phyloP scores from a whole-genome alignment of 352 stramenopile species.

The Blastocystis sp. region DNA sequence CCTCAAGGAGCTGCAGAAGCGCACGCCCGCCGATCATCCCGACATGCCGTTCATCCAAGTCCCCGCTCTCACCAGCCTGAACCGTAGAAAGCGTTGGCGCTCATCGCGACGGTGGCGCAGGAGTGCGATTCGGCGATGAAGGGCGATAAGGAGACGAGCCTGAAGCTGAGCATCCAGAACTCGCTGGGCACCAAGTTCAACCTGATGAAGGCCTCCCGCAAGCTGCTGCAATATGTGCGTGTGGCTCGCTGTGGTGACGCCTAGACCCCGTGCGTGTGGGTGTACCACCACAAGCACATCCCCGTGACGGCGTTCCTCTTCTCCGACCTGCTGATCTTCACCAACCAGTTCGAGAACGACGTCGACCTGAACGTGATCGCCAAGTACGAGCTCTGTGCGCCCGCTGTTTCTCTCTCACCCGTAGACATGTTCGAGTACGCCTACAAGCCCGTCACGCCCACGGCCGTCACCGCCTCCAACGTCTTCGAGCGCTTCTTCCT shows the following conservation, averaged over 20 bases:
- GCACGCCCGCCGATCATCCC: conserved; percentile 76
- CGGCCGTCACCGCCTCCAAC: conserved; percentile 1
- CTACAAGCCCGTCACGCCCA: not conserved
- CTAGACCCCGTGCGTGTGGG: conserved; percentile 7
- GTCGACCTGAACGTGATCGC: conserved; percentile 25
- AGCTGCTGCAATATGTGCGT: conserved; percentile 37
- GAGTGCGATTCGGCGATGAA: conserved; percentile 65
- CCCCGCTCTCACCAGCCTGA: too few species aligned
- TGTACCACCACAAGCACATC: conserved; percentile 3
- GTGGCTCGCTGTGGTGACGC: not conserved
- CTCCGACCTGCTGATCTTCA: conserved; percentile 51
- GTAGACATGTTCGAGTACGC: conserved; percentile 51
- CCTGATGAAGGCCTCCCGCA: conserved; percentile 54
- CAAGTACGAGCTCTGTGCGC: conserved; percentile 55
- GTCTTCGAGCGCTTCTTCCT: conserved; percentile 47
- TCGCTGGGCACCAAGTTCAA: conserved; percentile 37
- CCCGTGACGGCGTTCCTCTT: conserved; percentile 46
- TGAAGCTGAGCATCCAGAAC: conserved; percentile 66
- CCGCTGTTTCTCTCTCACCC: not conserved
- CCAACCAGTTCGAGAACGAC: conserved; percentile 58
- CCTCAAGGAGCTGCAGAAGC: conserved; percentile 77
- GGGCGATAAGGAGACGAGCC: conserved; percentile 26
- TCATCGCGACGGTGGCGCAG: conserved; percentile 37
- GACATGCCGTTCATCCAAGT: conserved; percentile 73
- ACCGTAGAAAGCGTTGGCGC: conserved; percentile 41